Base-by-base conservation (phyloP, 176 grass and related monocot genomes). In the Paspalum notatum region DNA sequence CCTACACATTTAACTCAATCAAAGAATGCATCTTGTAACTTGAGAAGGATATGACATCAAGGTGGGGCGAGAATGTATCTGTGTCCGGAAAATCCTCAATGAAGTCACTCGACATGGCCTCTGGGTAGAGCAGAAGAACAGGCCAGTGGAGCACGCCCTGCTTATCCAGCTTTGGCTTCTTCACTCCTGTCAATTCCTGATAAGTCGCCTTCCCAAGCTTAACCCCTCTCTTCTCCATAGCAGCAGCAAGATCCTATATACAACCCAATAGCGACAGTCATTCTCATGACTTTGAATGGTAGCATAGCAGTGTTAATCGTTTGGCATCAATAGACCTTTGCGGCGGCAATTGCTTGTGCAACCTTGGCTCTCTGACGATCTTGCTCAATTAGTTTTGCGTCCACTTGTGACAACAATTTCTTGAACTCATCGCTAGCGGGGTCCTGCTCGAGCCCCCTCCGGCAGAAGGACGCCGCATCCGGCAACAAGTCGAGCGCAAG, bases 61-160 rank as follows among this genome's bases (percentile, higher is more conserved):
- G 88, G 72, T 95, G 92, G 2, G 56, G 72, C 13, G 82, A 85
- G 26, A 98, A 91, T 5, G 67, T 38, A 66, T 98, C 92, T 3
- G 88, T 93, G 84, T 98, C 92, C 0, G 51, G 77, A 78, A 95
- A 93, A 85, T 98, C 96, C 71, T 98, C 90, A 24, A 98, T 91
- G 49, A 98, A 93, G 82, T 98, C 96, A 79, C 96, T 93, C 2
- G 96, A 95, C 92, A 95, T 95, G 80, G 83, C 90, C 84, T 98
- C 92, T 16, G 92, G 86, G 68, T 98, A 95, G 65, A 98, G 92
- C 45, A 95, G 72, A 82, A 95, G 75, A 80, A 98, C 88, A 4
- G 96, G 88, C 92, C 96, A 95, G 76, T 95, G 96, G 70, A 98
- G 86, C 90, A 95, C 55, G 5, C 84, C 71, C 22, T 85, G 83